These are phyloP conservation scores for Metrosideros polymorpha DNA, from an alignment of 441 rosid genomes.

Conservation along the genomic window DNA sequence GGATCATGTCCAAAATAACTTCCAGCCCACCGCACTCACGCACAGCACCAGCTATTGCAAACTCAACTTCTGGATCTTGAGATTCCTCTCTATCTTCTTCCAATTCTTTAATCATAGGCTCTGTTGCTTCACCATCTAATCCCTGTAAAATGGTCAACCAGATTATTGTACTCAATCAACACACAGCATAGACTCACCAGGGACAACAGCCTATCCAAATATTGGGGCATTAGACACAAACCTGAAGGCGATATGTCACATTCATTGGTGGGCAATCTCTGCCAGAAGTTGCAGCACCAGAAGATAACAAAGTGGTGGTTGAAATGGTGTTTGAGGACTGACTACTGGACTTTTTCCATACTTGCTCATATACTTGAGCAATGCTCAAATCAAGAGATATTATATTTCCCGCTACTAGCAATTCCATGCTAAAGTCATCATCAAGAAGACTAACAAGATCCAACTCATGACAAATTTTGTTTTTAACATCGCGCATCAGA, in stretches of 20 bases:
- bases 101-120: conserved; percentile 99
- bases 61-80: conserved; percentile 99
- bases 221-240: conserved; percentile 12
- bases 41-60: conserved; percentile 99
- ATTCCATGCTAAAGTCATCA: conserved; percentile 99
- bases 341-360: conserved; percentile 93
- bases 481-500: conserved; percentile 99
- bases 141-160: conserved; percentile 46
- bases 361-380: conserved; percentile 99
- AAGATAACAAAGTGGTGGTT: conserved; percentile 55
- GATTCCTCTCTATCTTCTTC: conserved; percentile 99
- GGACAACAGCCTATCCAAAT: background rate
- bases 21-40: conserved; percentile 90
- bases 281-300: conserved; percentile 50
- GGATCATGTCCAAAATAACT: conserved; percentile 89
- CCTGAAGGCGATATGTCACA: conserved; percentile 99
- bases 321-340: conserved; percentile 67
- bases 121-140: conserved; percentile 99
- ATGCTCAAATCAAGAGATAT: conserved; percentile 98
- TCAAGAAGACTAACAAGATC: conserved; percentile 86
- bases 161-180: background rate
- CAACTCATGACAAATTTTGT: conserved; percentile 96
- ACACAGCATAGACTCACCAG: background rate
- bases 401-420: conserved; percentile 98
- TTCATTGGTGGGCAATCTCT: conserved; percentile 98